phyloP scores from a whole-genome alignment of 108 stramenopile species.

The Skeletonema menzelii region DNA sequence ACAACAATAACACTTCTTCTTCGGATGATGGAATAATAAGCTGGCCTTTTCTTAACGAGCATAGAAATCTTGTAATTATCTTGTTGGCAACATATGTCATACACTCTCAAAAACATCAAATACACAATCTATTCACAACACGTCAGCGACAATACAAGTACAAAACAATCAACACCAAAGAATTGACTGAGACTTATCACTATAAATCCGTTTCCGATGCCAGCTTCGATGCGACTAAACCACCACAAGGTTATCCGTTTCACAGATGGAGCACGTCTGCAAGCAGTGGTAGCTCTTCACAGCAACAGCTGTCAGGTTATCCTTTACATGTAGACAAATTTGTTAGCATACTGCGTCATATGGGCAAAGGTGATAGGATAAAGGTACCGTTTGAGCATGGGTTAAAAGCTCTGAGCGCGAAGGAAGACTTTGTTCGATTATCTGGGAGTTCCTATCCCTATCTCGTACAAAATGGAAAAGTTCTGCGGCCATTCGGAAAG shows the following conservation, averaged over 20 bases:
- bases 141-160: conserved; percentile 3
- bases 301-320: conserved; percentile 13
- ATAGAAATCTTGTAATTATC: background rate
- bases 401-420: conserved; percentile 8
- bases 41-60: background rate
- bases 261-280: conserved; percentile 19
- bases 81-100: background rate
- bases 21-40: background rate
- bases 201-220: conserved; percentile 8
- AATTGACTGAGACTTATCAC: background rate
- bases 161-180: conserved; percentile 18
- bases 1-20: background rate
- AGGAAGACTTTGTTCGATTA: conserved; percentile 20
- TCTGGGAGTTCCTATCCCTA: conserved; percentile 23
- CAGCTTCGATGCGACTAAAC: conserved; percentile 17
- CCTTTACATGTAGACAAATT: conserved; percentile 31
- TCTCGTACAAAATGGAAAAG: conserved; percentile 17
- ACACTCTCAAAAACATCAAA: background rate
- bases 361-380: conserved; percentile 26
- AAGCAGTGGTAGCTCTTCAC: background rate
- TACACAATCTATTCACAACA: background rate
- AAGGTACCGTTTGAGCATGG: conserved; percentile 14
- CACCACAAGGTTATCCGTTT: conserved; percentile 26
- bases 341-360: conserved; percentile 18
- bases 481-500: conserved; percentile 18